These are phyloP conservation scores for Candida qinlingensis DNA, from an alignment of 805 yeast genomes.

Conservation along the genomic window DNA sequence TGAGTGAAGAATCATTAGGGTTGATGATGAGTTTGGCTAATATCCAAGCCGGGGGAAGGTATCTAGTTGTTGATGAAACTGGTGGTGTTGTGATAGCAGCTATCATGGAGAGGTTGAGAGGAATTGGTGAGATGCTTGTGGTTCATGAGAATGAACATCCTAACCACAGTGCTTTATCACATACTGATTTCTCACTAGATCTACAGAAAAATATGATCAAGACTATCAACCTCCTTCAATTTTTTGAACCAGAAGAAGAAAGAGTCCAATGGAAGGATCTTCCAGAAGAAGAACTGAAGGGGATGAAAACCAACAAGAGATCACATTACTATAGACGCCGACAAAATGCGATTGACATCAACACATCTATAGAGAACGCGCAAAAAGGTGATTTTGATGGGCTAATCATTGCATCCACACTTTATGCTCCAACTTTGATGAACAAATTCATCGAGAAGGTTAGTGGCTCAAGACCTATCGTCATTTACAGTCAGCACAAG, in stretches of 20 bases:
- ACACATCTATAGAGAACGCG: constrained; percentile 43
- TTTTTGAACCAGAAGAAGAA: constrained; percentile 65
- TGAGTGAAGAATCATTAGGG: constrained; percentile 83
- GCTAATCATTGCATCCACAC: constrained; percentile 64
- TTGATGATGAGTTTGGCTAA: constrained; percentile 73
- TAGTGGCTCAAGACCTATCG: constrained; percentile 85
- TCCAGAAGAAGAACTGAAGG: constrained; percentile 46
- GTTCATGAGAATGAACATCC: constrained; percentile 94
- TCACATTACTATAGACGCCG: constrained; percentile 64
- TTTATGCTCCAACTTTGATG: constrained; percentile 62
- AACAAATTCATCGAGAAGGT: constrained; percentile 56
- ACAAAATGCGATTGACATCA: constrained; percentile 47
- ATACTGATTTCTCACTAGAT: constrained; percentile 57
- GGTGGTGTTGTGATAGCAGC: constrained; percentile 86
- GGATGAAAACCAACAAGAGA: constrained; percentile 53
- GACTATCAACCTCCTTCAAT: constrained; percentile 72
- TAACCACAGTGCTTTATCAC: constrained; percentile 64
- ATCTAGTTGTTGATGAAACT: constrained; percentile 88
- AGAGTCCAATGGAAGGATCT: constrained; percentile 42
- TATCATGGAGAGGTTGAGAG: constrained; percentile 83
- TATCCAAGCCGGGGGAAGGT: constrained; percentile 84
- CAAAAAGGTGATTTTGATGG: constrained; percentile 63
- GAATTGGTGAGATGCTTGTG: constrained; percentile 61
- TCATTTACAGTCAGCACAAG: constrained; percentile 74
- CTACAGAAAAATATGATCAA: constrained; percentile 51